A percentile compares a stretch with the other conserved stretches of the same genome.
Conservation (phyloP, 305 asterid species). For the Plantago lanceolata region DNA sequence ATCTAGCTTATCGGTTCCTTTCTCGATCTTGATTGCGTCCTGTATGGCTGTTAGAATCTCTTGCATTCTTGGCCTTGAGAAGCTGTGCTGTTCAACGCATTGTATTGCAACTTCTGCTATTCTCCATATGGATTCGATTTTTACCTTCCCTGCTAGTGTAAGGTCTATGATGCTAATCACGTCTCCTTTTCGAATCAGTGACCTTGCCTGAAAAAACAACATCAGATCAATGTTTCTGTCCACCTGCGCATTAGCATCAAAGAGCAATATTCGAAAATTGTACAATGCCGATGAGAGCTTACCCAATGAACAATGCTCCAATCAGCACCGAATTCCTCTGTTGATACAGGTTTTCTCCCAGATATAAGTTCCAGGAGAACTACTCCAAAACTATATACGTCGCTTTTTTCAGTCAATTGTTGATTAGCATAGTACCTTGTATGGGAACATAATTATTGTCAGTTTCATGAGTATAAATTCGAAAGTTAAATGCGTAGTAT, state of each 20-base stretch:
- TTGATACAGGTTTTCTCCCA: conserved; percentile 81
- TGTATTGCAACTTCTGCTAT: conserved; percentile 90
- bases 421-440: conserved; percentile 90
- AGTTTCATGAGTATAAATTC: conserved; percentile 12
- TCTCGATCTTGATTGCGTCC: conserved; percentile 78
- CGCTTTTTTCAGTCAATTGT: conserved; percentile 91
- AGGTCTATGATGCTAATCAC: conserved; percentile 77
- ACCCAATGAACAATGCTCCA: conserved; percentile 99
- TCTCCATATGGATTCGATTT: conserved; percentile 82
- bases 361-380: conserved; percentile 89
- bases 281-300: conserved; percentile 26
- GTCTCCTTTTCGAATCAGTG: conserved; percentile 87
- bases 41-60: conserved; percentile 75
- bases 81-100: conserved; percentile 77
- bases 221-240: not conserved
- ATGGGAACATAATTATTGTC: conserved; percentile 1
- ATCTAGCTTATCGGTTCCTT: conserved; percentile 58
- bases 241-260: too few species aligned
- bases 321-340: conserved; percentile 81
- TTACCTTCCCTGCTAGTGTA: conserved; percentile 49
- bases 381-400: conserved; percentile 87
- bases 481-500: not conserved
- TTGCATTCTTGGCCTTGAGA: conserved; percentile 87
- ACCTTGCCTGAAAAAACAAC: conserved; percentile 57
- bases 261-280: too few species aligned